phyloP scores from a whole-genome alignment of 108 stramenopile species.

The Skeletonema marinoi region DNA sequence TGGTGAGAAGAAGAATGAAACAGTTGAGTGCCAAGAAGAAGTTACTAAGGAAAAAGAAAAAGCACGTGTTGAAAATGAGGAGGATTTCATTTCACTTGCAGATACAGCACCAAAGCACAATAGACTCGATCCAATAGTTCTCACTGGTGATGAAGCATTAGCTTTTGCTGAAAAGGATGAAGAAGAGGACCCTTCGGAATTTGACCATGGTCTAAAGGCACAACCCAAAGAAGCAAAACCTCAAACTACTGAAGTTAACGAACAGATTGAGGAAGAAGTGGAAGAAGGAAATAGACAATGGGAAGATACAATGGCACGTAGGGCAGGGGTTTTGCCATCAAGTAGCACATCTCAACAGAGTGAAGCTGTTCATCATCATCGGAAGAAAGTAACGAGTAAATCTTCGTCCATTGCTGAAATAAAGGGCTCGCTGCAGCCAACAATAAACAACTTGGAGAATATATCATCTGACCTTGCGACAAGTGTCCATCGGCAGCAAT shows the following conservation, averaged over 20 bases:
- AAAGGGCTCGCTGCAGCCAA: slow-evolving; percentile 33
- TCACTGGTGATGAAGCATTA: slow-evolving; percentile 50
- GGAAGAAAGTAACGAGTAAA: background rate
- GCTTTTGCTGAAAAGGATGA: slow-evolving; percentile 36
- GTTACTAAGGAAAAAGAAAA: background rate
- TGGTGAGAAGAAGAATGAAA: background rate
- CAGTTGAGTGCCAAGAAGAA: background rate
- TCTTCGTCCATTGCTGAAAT: slow-evolving; percentile 36
- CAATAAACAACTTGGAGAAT: slow-evolving; percentile 36
- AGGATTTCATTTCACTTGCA: slow-evolving; percentile 34
- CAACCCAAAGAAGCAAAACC: background rate
- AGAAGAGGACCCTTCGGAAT: slow-evolving; percentile 22
- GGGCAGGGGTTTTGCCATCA: slow-evolving; percentile 60
- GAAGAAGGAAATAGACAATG: slow-evolving; percentile 51
- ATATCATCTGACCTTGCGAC: slow-evolving; percentile 38
- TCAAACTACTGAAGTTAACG: slow-evolving; percentile 15
- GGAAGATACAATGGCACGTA: slow-evolving; percentile 66
- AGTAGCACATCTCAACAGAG: background rate
- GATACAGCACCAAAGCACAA: slow-evolving; percentile 1
- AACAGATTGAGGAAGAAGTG: slow-evolving; percentile 13
- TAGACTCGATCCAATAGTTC: slow-evolving; percentile 17
- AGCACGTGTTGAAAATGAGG: slow-evolving; percentile 4
- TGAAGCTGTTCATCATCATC: background rate
- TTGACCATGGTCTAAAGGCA: slow-evolving; percentile 26
- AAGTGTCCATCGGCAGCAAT: slow-evolving; percentile 33